Conservation (phyloP, 371 early-diverging fungal genomes). For the Dichotomocladium elegans region DNA sequence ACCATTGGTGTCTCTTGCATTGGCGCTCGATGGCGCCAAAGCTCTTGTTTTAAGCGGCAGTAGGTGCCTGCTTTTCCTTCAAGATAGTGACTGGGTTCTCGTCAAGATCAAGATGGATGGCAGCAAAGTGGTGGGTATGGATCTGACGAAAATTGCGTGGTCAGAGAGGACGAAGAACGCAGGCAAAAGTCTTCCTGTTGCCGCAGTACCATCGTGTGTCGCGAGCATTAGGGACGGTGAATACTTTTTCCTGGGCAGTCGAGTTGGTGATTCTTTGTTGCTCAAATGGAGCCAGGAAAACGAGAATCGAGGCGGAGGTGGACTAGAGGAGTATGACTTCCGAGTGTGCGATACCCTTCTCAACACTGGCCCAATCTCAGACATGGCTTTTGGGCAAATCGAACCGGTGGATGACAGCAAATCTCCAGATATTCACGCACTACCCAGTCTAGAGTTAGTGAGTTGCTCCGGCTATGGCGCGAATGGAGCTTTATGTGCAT, state of each 20-base stretch:
- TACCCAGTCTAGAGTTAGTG: constrained; percentile 74
- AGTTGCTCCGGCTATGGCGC: constrained; percentile 77
- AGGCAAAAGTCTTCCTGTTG: constrained; percentile 11
- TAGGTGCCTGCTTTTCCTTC: constrained; percentile 52
- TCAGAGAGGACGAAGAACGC: neutral
- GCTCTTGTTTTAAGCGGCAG: constrained; percentile 51
- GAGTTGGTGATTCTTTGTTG: constrained; percentile 77
- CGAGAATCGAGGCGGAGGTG: neutral
- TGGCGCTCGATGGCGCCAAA: constrained; percentile 55
- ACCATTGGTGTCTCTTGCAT: constrained; percentile 16
- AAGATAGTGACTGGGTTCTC: constrained; percentile 68
- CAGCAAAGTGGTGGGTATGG: constrained; percentile 46
- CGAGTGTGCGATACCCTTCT: constrained; percentile 75
- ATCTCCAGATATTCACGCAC: constrained; percentile 4
- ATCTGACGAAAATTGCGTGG: constrained; percentile 24
- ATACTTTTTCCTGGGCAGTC: constrained; percentile 80
- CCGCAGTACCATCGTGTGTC: constrained; percentile 56
- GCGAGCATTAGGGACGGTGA: constrained; percentile 47
- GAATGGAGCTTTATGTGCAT: constrained; percentile 75
- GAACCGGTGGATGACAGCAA: constrained; percentile 9
- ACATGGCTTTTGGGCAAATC: constrained; percentile 71
- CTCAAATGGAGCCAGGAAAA: constrained; percentile 52
- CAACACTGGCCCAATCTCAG: constrained; percentile 78
- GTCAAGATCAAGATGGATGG: constrained; percentile 72
- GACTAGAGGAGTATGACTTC: constrained; percentile 45